Base-by-base conservation (phyloP, 805 yeast genomes). In the Candida insectorum region DNA sequence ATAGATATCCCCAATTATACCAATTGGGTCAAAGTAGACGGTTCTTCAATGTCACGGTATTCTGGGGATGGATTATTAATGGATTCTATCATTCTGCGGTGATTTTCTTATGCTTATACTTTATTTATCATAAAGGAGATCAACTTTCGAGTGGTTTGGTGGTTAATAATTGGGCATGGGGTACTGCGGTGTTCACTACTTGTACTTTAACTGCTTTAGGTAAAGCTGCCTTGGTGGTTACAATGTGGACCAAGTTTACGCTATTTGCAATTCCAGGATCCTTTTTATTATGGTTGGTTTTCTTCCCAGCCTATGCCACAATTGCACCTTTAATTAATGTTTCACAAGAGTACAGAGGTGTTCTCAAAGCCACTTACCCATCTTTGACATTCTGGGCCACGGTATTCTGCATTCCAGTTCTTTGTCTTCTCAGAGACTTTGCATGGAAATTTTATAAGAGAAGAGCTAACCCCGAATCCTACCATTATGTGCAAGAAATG, bases 11-110 rank as follows among this genome's bases (percentile, higher is more conserved):
- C 0, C 95, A 85, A 52, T 65, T 94, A 31, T 93, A 94, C 60
- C 84, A 81, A 51, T 65, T 93, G 26, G 98, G 99, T 5, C 97
- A 91, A 59, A 68, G 77, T 41, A 84, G 95, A 13, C 81, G 75
- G 36, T 93, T 93, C 52, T 86, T 93, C 65, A 91, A 91, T 47
- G 95, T 88, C 9, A 70, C 78, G 4, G 88, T 88, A 24, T 93
- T 93, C 58, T 91, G 97, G 97, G 85, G 95, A 13, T 93, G 98
- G 98, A 85, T 93, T 28, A 63, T 79, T 31, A 94, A 93, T 58
- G 99, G 98, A 0, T 91, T 93, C 53, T 93, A 77, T 60, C 99
- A 93, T 56, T 86, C 96, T 9, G 85, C 87, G 2, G 67, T 93
- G 15, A 81, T 88, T 14, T 94, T 80, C 55, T 64, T 88, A 27